Conservation (phyloP, 148 eudicot species). For the Chenopodium quinoa region DNA sequence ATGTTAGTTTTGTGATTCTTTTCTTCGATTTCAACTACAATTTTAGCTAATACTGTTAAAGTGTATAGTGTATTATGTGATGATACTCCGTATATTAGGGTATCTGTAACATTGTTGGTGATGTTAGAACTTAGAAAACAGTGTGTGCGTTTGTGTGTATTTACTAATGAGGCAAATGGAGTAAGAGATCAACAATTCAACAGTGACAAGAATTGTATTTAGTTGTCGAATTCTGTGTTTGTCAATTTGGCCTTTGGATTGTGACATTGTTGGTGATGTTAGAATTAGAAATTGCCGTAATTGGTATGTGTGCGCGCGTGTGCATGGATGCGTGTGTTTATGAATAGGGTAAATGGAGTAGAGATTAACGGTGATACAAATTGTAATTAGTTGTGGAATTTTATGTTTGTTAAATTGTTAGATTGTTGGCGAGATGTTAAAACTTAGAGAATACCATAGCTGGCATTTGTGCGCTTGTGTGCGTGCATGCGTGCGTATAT, state of each 20-base stretch:
- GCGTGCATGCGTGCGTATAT: too few relatives aligned
- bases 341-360: background rate
- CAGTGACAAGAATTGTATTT: background rate
- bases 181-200: too few relatives aligned
- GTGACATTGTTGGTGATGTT: too few relatives aligned
- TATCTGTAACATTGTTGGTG: background rate
- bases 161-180: background rate
- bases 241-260: too few relatives aligned
- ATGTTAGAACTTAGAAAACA: background rate
- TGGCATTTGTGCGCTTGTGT: too few relatives aligned
- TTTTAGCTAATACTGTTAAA: background rate
- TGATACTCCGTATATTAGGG: background rate
- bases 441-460: too few relatives aligned
- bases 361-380: background rate
- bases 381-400: background rate
- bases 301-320: too few relatives aligned
- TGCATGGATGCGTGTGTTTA: too few relatives aligned
- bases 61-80: background rate
- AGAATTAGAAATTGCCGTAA: too few relatives aligned
- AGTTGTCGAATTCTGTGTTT: background rate
- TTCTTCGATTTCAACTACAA: background rate
- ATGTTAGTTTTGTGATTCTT: background rate
- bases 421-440: too few relatives aligned
- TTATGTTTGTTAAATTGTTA: background rate
- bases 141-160: background rate